phyloP scores from a whole-genome alignment of 192 early-diverging fungal species.

The Geranomyces michiganensis region DNA sequence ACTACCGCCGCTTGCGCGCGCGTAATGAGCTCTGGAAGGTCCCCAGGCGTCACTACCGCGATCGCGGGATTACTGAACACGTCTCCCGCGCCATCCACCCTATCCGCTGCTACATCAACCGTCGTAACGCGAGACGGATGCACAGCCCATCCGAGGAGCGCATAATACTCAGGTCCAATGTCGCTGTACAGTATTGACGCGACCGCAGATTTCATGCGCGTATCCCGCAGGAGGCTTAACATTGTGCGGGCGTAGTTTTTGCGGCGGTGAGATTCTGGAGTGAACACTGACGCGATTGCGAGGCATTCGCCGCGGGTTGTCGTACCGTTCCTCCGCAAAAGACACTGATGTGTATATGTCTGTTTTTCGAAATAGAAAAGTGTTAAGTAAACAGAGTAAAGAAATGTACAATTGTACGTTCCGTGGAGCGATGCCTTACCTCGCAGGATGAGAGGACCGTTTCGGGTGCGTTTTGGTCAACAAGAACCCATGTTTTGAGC shows the following conservation, averaged over 20 bases:
- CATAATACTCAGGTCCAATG: neutral
- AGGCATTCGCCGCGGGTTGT: neutral
- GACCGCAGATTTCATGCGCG: neutral
- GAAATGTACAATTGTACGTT: no score
- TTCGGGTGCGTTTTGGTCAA: no score
- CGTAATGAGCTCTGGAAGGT: neutral
- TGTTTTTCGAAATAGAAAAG: no score
- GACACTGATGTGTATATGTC: no score
- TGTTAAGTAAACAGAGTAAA: no score
- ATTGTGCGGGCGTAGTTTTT: neutral
- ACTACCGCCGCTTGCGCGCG: neutral
- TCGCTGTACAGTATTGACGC: neutral
- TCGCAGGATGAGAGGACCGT: no score
- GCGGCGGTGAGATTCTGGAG: neutral
- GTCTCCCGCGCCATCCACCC: no score
- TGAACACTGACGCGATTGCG: constrained; percentile 3
- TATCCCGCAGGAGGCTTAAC: neutral
- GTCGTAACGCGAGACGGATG: neutral
- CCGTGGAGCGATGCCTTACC: no score
- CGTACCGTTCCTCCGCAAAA: no score
- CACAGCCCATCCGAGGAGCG: neutral
- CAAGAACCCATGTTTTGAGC: no score
- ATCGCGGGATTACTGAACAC: neutral
- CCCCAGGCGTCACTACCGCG: neutral
- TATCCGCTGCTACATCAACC: neutral